These are phyloP conservation scores for Boletus sp. DNA, from an alignment of 768 basidiomycete species.

Conservation along the genomic window DNA sequence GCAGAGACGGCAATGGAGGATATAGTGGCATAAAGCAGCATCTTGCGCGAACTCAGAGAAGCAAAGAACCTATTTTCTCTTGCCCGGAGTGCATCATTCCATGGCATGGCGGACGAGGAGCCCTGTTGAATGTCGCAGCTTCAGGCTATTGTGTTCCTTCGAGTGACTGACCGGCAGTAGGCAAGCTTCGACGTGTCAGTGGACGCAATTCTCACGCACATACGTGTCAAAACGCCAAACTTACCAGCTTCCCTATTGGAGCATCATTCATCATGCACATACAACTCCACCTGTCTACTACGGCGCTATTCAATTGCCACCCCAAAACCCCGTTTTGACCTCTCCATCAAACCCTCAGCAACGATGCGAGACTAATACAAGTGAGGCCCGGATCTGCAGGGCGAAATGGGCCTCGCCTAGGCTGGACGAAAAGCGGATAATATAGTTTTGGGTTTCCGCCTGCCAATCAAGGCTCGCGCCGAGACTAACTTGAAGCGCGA, in stretches of 20 bases:
- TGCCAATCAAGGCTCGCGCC: no score
- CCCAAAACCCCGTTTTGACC: neutral
- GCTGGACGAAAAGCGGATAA: no score
- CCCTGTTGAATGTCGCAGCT: neutral
- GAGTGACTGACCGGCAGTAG: no score
- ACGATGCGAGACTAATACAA: no score
- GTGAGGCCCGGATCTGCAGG: no score
- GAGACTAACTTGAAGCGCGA: no score
- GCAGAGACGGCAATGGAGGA: constrained; percentile 70
- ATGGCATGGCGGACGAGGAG: constrained; percentile 40
- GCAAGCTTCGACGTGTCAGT: constrained; percentile 10
- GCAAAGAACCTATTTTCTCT: constrained; percentile 48
- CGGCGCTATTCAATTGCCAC: neutral
- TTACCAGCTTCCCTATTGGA: no score
- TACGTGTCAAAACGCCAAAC: neutral
- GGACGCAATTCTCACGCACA: constrained; percentile 13
- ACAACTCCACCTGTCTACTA: neutral
- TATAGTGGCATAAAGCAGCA: constrained; percentile 65
- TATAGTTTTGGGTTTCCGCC: no score
- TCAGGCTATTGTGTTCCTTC: no score
- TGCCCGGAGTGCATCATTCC: constrained; percentile 49
- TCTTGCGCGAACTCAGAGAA: constrained; percentile 57
- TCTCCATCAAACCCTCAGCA: no score
- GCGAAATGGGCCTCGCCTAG: no score
- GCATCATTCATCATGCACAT: no score